phyloP scores from a whole-genome alignment of 108 stramenopile genomes.

The Pseudonitzschia delicatissima region DNA sequence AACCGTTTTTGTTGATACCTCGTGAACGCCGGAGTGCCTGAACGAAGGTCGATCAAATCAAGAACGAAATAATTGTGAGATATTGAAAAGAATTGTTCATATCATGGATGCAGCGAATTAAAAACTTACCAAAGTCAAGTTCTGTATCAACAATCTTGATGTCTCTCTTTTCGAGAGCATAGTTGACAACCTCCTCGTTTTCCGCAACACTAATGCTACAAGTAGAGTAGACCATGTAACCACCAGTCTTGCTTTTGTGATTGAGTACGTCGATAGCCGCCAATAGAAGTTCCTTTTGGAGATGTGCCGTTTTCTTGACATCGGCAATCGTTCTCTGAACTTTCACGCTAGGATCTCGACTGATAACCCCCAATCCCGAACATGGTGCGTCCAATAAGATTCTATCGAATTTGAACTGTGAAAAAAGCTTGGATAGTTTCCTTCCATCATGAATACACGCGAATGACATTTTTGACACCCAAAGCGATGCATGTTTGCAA shows the following conservation, averaged over 20 bases:
- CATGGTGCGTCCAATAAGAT: conserved; percentile 98
- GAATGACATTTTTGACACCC: conserved; percentile 92
- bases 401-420: conserved; percentile 88
- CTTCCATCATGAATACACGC: conserved; percentile 94
- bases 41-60: neutral
- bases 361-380: conserved; percentile 96
- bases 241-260: conserved; percentile 91
- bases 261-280: conserved; percentile 97
- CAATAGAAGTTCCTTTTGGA: conserved; percentile 97
- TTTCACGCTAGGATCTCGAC: conserved; percentile 96
- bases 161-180: conserved; percentile 91
- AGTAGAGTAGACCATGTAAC: conserved; percentile 97
- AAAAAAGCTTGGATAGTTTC: conserved; percentile 79
- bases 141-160: conserved; percentile 93
- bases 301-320: conserved; percentile 85
- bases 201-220: conserved; percentile 96
- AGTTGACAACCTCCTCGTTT: conserved; percentile 99
- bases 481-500: conserved; percentile 97
- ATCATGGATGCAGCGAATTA: neutral
- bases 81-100: neutral
- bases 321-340: conserved; percentile 92
- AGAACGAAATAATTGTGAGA: conserved; percentile 2
- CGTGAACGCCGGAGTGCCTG: conserved; percentile 91
- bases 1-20: conserved; percentile 93
- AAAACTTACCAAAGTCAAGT: conserved; percentile 81